A percentile compares a stretch with the other conserved stretches of the same genome.
Evolutionary conservation across 805 yeast species (phyloP).

Genomic region (Yamadazyma takamatsuzukensis): DNA sequence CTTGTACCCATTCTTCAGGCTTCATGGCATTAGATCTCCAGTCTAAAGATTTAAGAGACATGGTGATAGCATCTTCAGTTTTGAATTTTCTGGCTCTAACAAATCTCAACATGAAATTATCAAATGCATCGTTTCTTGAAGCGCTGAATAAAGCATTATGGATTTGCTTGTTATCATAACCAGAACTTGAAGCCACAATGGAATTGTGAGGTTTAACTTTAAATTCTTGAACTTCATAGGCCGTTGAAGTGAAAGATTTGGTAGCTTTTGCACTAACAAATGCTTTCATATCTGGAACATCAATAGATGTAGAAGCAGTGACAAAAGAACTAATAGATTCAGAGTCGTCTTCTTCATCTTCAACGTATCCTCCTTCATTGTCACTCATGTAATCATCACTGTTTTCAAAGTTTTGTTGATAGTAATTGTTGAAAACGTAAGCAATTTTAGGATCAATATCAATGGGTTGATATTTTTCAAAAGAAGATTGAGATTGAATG

Average conservation of each 20-base stretch:
- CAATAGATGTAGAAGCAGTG: slow-evolving; percentile 27
- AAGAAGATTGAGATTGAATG: slow-evolving; percentile 23
- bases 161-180: slow-evolving; percentile 48
- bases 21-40: slow-evolving; percentile 69
- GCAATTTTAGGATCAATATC: slow-evolving; percentile 18
- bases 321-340: slow-evolving; percentile 29
- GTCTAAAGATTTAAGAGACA: slow-evolving; percentile 68
- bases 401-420: slow-evolving; percentile 16
- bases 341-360: slow-evolving; percentile 16
- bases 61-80: slow-evolving; percentile 59
- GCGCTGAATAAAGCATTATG: slow-evolving; percentile 42
- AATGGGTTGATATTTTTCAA: slow-evolving; percentile 21
- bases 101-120: slow-evolving; percentile 70
- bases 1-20: slow-evolving; percentile 58
- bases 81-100: slow-evolving; percentile 87
- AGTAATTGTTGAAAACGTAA: slow-evolving; percentile 18
- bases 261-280: slow-evolving; percentile 5
- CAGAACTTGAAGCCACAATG: slow-evolving; percentile 48
- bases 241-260: not conserved
- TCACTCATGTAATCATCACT: slow-evolving; percentile 18
- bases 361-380: slow-evolving; percentile 14
- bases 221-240: slow-evolving; percentile 9
- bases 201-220: slow-evolving; percentile 21
- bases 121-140: slow-evolving; percentile 72
- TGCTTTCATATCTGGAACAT: slow-evolving; percentile 10